These are phyloP conservation scores for Vachellia collinsii DNA, from an alignment of 306 rosid genomes.

Conservation along the genomic window DNA sequence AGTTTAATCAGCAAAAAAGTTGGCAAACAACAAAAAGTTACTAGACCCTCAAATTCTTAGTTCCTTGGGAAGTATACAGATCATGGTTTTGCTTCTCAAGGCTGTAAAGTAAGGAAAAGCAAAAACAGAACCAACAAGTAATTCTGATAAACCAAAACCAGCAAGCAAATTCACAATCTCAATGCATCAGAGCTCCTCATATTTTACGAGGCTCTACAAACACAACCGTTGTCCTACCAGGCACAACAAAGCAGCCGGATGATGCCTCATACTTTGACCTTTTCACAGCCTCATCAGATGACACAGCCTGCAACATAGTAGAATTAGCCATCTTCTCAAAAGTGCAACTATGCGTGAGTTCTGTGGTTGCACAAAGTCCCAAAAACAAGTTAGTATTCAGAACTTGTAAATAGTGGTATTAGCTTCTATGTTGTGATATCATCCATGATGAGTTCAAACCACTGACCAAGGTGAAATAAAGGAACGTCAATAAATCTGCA, in stretches of 20 bases:
- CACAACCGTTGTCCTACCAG: constrained; percentile 73
- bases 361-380: neutral
- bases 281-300: constrained; percentile 68
- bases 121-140: too few species aligned
- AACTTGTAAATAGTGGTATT: neutral
- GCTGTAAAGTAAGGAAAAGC: too few species aligned
- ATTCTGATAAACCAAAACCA: neutral
- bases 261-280: constrained; percentile 63
- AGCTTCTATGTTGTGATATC: too few species aligned
- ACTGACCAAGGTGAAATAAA: too few species aligned
- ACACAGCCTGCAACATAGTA: constrained; percentile 50
- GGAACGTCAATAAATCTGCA: too few species aligned
- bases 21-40: too few species aligned
- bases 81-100: too few species aligned
- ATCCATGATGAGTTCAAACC: too few species aligned
- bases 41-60: too few species aligned
- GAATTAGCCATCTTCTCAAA: neutral
- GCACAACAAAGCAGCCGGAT: constrained; percentile 70
- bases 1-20: too few species aligned
- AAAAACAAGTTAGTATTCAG: neutral
- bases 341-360: neutral
- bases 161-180: too few species aligned
- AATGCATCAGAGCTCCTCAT: constrained; percentile 14
- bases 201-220: constrained; percentile 69
- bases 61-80: too few species aligned